Conservation (phyloP, 257 asterid species). For the Capsicum baccatum region DNA sequence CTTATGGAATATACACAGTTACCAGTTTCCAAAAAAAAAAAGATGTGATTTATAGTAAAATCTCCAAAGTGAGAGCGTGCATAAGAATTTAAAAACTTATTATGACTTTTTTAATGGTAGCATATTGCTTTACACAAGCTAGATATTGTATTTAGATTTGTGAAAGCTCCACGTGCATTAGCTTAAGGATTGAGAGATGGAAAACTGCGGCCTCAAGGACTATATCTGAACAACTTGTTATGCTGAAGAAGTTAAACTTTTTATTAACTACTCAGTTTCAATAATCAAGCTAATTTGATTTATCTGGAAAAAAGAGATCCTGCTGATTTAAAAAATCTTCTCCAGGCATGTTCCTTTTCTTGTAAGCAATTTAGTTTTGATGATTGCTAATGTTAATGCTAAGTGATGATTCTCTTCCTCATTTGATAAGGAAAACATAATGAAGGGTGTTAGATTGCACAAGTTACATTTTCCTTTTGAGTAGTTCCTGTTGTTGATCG, state of each 20-base stretch:
- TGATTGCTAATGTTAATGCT: neutral
- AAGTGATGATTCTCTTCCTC: constrained; percentile 17
- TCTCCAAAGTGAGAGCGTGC: neutral
- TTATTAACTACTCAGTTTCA: neutral
- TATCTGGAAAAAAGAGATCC: neutral
- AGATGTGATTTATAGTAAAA: neutral
- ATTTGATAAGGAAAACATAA: constrained; percentile 6
- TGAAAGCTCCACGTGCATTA: constrained; percentile 21
- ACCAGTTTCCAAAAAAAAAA: too few relatives aligned
- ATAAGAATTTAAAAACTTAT: neutral
- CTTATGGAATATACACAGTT: too few relatives aligned
- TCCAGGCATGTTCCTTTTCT: constrained; percentile 12
- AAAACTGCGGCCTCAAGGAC: neutral
- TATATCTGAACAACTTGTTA: neutral
- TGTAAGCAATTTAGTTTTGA: neutral
- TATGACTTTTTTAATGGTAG: neutral
- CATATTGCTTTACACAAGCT: constrained; percentile 6
- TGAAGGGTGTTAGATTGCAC: constrained; percentile 14
- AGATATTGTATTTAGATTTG: neutral
- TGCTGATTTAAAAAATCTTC: constrained; percentile 8
- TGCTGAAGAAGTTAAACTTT: neutral
- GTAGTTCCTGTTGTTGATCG: neutral
- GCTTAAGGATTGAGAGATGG: neutral
- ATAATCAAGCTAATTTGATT: constrained; percentile 10
- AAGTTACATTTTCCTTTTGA: constrained; percentile 1